Base-by-base conservation (phyloP, 345 rosid genomes). In the Tarenaya hassleriana region DNA sequence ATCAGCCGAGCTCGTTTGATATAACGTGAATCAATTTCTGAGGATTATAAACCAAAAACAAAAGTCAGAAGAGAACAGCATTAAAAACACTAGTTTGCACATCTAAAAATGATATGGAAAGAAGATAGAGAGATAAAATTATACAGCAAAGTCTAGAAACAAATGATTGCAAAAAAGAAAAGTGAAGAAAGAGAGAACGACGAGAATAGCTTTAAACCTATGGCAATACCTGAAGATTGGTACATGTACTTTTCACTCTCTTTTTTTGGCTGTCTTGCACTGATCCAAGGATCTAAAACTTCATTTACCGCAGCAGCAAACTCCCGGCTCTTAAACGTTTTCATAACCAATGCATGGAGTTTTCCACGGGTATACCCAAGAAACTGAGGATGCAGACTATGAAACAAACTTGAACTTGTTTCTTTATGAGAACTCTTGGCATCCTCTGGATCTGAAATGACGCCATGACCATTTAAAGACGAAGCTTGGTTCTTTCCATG, bases 241-340 rank as follows among this genome's bases (percentile, higher is more conserved):
- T 81, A 83, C n/a, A 75, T 65, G 52, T 62, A 88, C 72, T 82
- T 82, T 50, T 88, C 98, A 14, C 56, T 68, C 56, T 88, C 96
- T 64, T 79, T 92, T 82, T 78, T 85, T 44, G 99, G 94, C 78
- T 83, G 99, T 73, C 83, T 86, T 20, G 82, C 83, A 71, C 64
- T 76, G 68, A 94, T 80, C 99, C 99, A 94, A 10, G 97, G 88
- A 73, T 94, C 99, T 65, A 94, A 67, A 58, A 86, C 95, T 76
- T 94, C 99, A 62, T 88, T 94, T 68, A 86, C 78, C 50, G 94
- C 95, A 24, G 94, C 91, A 67, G 99, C 84, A 73, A 94, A 88
- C 64, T 88, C 99, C 51, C 99, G 73, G 64, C 83, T 84, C 73
- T 86, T 86, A 69, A 75, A 94, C 7, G 97, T 83, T 75, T 87